A percentile compares a stretch with the other conserved stretches of the same genome.
phyloP scores from a whole-genome alignment of 1,284 basidiomycete species.

The Agaricales sp. region DNA sequence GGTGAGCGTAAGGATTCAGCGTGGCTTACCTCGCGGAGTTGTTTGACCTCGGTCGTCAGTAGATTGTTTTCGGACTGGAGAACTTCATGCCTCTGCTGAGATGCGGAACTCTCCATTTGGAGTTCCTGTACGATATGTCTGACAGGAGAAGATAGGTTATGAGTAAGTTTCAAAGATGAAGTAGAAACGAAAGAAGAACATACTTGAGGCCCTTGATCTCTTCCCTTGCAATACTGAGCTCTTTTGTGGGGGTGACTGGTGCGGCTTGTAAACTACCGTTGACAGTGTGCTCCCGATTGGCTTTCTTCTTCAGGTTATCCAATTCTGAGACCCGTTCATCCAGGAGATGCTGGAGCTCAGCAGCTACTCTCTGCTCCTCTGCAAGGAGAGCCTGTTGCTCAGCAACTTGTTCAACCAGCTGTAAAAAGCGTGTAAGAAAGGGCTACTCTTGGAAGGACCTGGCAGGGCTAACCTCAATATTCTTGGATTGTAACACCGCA shows the following conservation, averaged over 20 bases:
- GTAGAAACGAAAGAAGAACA: conserved; percentile 12
- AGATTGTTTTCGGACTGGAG: conserved; percentile 71
- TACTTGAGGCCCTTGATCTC: conserved; percentile 76
- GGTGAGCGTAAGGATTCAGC: not conserved
- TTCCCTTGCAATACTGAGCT: conserved; percentile 37
- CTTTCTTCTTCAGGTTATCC: conserved; percentile 45
- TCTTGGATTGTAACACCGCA: not conserved
- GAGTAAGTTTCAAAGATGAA: conserved; percentile 5
- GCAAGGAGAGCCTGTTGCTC: conserved; percentile 27
- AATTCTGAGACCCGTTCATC: conserved; percentile 40
- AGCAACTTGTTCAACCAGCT: conserved; percentile 18
- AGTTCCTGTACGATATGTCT: conserved; percentile 85
- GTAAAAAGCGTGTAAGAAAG: conserved; percentile 19
- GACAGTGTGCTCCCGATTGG: conserved; percentile 44
- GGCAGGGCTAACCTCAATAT: conserved; percentile 6
- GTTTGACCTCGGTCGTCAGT: conserved; percentile 62
- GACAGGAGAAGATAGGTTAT: conserved; percentile 9
- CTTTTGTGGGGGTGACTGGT: conserved; percentile 38
- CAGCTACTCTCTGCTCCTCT: conserved; percentile 11
- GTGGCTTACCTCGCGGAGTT: conserved; percentile 57
- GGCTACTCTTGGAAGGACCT: conserved; percentile 18
- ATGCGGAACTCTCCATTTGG: conserved; percentile 68
- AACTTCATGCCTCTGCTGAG: conserved; percentile 55
- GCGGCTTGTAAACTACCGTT: conserved; percentile 26
- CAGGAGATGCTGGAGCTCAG: conserved; percentile 26